Conservation (phyloP, 768 basidiomycete species). For the Tubosaeta sp. region DNA sequence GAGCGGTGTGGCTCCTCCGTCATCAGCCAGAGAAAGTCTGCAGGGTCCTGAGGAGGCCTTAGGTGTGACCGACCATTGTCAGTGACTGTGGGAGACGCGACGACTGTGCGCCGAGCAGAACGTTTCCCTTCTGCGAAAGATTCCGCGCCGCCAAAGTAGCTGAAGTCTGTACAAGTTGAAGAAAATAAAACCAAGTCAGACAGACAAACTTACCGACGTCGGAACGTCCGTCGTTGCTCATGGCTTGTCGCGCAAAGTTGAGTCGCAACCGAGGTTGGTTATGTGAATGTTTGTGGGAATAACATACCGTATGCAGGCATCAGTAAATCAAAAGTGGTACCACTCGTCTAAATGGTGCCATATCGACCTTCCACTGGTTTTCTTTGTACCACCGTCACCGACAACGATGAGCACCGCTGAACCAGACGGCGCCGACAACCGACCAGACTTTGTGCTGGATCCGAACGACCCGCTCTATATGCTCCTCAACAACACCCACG, state of each 20-base stretch:
- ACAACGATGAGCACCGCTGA: slow-evolving; percentile 18
- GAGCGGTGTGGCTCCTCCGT: slow-evolving; percentile 96
- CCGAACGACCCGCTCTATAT: slow-evolving; percentile 57
- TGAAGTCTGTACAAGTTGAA: slow-evolving; percentile 51
- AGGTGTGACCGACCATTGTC: slow-evolving; percentile 41
- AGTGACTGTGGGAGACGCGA: slow-evolving; percentile 35
- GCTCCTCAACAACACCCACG: slow-evolving; percentile 45
- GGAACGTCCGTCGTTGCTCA: slow-evolving; percentile 4
- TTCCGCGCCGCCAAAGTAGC: slow-evolving; percentile 81
- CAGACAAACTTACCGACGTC: slow-evolving; percentile 17
- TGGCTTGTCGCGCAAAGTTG: neutral
- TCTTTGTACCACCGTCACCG: neutral
- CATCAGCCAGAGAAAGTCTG: slow-evolving; percentile 94
- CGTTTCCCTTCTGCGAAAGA: slow-evolving; percentile 55
- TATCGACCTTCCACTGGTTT: neutral
- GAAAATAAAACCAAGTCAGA: neutral
- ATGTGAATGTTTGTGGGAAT: slow-evolving; percentile 21
- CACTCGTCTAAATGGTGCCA: slow-evolving; percentile 25
- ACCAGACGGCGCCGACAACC: slow-evolving; percentile 5
- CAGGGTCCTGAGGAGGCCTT: slow-evolving; percentile 65
- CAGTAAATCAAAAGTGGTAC: slow-evolving; percentile 21
- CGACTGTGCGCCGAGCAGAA: slow-evolving; percentile 48
- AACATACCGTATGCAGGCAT: slow-evolving; percentile 13
- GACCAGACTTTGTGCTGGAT: slow-evolving; percentile 46
- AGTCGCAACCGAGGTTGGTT: neutral